Conservation (phyloP, 108 stramenopile genomes). For the Cylindrotheca closterium region DNA sequence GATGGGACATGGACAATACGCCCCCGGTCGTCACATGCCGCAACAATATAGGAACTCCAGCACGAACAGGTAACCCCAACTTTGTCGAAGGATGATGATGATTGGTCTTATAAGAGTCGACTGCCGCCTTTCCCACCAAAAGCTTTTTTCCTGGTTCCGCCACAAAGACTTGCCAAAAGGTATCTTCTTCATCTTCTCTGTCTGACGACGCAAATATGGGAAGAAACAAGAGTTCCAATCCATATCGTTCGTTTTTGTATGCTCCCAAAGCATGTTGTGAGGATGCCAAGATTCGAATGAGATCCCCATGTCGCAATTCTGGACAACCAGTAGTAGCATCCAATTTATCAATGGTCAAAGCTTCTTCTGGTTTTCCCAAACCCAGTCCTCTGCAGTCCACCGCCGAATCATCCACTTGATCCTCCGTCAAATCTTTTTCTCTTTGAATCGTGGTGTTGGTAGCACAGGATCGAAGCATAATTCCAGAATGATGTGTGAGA, state of each 20-base stretch:
- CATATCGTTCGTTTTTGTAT: conserved; percentile 8
- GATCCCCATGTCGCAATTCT: conserved; percentile 18
- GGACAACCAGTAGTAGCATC: conserved; percentile 10
- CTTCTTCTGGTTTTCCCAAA: conserved; percentile 17
- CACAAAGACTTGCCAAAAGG: conserved; percentile 13
- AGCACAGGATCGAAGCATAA: conserved; percentile 25
- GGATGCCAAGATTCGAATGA: not conserved
- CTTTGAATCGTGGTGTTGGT: conserved; percentile 2
- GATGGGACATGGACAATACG: conserved; percentile 45
- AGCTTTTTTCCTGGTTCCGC: conserved; percentile 10
- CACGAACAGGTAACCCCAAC: conserved; percentile 34
- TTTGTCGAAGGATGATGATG: not conserved
- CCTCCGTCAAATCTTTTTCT: not conserved
- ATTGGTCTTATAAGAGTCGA: not conserved
- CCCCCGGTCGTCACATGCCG: conserved; percentile 66
- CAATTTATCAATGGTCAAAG: conserved; percentile 36
- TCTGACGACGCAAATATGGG: not conserved
- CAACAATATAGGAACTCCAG: conserved; percentile 63
- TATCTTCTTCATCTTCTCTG: not conserved
- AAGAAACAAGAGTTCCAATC: too few relatives aligned
- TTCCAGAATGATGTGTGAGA: conserved; percentile 12
- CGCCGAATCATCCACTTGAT: not conserved
- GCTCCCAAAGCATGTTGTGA: conserved; percentile 4
- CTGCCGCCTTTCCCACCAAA: conserved; percentile 27
- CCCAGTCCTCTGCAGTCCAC: conserved; percentile 10